Percentiles rank a stretch among this genome's conserved stretches.
These are phyloP conservation scores for Russula compacta DNA, from an alignment of 768 basidiomycete species.

Conservation along the genomic window DNA sequence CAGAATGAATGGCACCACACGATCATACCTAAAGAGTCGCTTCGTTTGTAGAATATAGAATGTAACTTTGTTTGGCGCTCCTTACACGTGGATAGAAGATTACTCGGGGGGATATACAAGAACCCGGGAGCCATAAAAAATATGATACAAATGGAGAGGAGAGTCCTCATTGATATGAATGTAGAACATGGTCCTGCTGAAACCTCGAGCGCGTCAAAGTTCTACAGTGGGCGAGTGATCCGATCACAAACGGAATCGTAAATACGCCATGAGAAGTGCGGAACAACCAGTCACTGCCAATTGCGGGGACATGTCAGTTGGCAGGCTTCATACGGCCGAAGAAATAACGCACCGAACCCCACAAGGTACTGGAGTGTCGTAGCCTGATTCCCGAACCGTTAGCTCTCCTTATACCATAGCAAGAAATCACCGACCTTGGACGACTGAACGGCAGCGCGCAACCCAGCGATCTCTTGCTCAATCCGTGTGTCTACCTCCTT, in stretches of 20 bases:
- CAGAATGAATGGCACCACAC: neutral
- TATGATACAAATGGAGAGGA: neutral
- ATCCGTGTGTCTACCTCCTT: constrained; percentile 97
- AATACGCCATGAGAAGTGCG: constrained; percentile 79
- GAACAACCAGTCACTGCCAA: constrained; percentile 75
- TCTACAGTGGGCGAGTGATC: neutral
- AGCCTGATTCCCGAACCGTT: constrained; percentile 37
- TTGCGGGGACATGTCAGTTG: constrained; percentile 12
- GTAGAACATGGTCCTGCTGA: neutral
- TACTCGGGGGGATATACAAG: neutral
- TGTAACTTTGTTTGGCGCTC: neutral
- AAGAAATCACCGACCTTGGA: constrained; percentile 52
- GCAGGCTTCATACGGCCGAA: neutral
- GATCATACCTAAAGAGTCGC: neutral
- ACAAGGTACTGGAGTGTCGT: constrained; percentile 83
- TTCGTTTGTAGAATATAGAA: neutral
- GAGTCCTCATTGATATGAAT: neutral
- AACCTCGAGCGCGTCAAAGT: neutral
- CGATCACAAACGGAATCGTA: constrained; percentile 50
- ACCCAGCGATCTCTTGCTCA: constrained; percentile 86
- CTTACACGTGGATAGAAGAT: neutral
- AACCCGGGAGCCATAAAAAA: neutral
- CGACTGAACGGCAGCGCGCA: constrained; percentile 76
- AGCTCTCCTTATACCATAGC: neutral
- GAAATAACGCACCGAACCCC: constrained; percentile 58